Evolutionary conservation across 768 basidiomycete genomes (phyloP), one percentile per base, ranked within the genome.

Genomic region (Cystofilobasidium capitatum): DNA sequence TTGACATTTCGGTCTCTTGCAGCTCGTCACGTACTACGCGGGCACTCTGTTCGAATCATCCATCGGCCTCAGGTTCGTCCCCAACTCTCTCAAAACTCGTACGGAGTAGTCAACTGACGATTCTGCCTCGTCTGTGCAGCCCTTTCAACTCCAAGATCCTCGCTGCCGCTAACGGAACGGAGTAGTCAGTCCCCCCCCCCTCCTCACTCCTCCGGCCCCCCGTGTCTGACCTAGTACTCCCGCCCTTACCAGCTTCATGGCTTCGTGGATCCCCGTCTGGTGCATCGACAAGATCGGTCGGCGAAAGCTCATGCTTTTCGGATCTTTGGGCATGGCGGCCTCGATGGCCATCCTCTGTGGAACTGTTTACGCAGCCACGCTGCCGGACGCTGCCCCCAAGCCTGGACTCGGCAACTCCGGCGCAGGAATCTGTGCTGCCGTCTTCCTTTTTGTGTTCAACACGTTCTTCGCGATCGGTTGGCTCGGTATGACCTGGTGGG

Each of bases 391-490:
- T 3, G 16, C 29, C 20, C 64, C 58, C 13, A 37, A 36, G 40
- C 36, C 26, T 16, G 55, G 63, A n/a, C 76, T 83, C 61, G 78
- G 80, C 60, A 82, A 79, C 37, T 74, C 76, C 13, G 81, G 79
- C 0, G 77, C 82, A 4, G 82, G 83, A 63, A 77, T 83, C 51
- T 78, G 81, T 20, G 83, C 84, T 33, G 79, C 82, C 0, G 79
- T 86, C 40, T 73, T 85, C 2, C 75, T 87, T 1, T 86, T 87
- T 73, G 81, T 85, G n/a, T 87, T 85, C 80, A 86, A 86, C 75
- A 83, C 83, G 20, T 83, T 84, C 77, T 87, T 87, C 72, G 85
- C 85, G 0, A 76, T 85, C 62, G 85, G 85, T 0, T 87, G 85
- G 85, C 74, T 86, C 47, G 84, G 85, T 22, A 84, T 86, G 82